Evolutionary conservation across 2,329 filamentous ascomycete species (phyloP), one percentile per base, ranked within the genome.

Genomic region (Pseudogymnoascus sp.): DNA sequence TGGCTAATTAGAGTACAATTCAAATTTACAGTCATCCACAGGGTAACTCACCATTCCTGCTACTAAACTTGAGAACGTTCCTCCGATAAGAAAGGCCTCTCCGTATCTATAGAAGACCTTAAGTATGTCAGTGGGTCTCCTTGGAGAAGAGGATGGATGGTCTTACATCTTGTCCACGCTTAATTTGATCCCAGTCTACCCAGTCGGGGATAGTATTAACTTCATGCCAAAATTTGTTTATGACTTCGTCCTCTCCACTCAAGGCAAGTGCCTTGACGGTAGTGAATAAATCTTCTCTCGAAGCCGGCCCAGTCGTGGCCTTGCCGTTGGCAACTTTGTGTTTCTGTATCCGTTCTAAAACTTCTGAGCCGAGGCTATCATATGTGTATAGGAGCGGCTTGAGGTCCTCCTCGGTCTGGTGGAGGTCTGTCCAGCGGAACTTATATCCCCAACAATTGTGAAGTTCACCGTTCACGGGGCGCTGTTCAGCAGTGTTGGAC

Each of bases 151-250:
- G 29, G 29, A 14, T 6, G 50, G 50, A 13, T 19, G 19, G 19
- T 19, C 10, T 33, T 56, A 56, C 83, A 68, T 89, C 83, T 72
- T 93, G 89, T 0, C 89, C 90, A 69, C 89, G 80, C 64, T 81
- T 78, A 63, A 93, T 87, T 71, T 91, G 88, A 1, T 82, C 81
- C 89, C 88, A 93, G 71, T 92, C 85, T 2, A 93, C 89, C 88
- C 89, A 93, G 0, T 82, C 78, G 0, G 89, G 90, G 3, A 91
- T 75, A 0, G 81, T 85, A 64, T 85, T 87, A 63, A 89, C 79
- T 70, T 91, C 79, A 0, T 75, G 72, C 89, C 89, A 93, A 7
- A 93, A 76, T 62, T 81, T 69, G 1, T 71, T 69, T 2, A 82
- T 75, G 40, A 82, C 81, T 24, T 81, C 76, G 68, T 93, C 82